These are phyloP conservation scores for Elsinoe perseae DNA, from an alignment of 2,329 filamentous ascomycete species.

Conservation along the genomic window DNA sequence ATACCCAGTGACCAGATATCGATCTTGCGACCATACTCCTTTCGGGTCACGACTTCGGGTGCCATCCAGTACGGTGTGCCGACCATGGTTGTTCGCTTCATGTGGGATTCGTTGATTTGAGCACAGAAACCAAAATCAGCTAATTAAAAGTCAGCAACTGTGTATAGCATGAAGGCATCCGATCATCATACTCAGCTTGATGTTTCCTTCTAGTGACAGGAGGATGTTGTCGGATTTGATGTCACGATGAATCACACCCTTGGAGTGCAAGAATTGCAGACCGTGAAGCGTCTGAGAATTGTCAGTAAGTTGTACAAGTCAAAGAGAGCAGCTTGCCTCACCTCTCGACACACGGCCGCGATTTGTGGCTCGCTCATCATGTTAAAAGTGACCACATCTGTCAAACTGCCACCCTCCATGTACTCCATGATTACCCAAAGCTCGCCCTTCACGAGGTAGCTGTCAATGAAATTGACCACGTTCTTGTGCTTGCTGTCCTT, in stretches of 20 bases:
- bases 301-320: slow-evolving; percentile 19
- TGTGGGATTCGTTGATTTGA: slow-evolving; percentile 93
- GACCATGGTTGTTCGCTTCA: slow-evolving; percentile 98
- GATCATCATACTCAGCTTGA: slow-evolving; percentile 76
- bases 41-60: slow-evolving; percentile 91
- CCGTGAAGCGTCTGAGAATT: slow-evolving; percentile 64
- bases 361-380: slow-evolving; percentile 99
- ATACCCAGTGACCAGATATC: slow-evolving; percentile 98
- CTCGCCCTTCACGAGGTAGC: slow-evolving; percentile 80
- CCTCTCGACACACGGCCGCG: slow-evolving; percentile 85
- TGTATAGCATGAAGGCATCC: neutral
- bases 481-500: slow-evolving; percentile 97
- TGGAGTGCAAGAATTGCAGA: slow-evolving; percentile 90
- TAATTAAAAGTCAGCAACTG: slow-evolving; percentile 32
- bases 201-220: slow-evolving; percentile 85
- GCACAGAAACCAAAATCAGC: slow-evolving; percentile 98
- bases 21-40: slow-evolving; percentile 96
- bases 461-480: slow-evolving; percentile 99
- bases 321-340: slow-evolving; percentile 30
- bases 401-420: slow-evolving; percentile 96
- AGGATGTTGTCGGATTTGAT: slow-evolving; percentile 99
- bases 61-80: slow-evolving; percentile 99
- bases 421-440: slow-evolving; percentile 99
- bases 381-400: slow-evolving; percentile 97
- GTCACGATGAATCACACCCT: slow-evolving; percentile 95